These are phyloP conservation scores for Magnolia changhungtana DNA, from an alignment of 164 flowering plant species.

Conservation along the genomic window DNA sequence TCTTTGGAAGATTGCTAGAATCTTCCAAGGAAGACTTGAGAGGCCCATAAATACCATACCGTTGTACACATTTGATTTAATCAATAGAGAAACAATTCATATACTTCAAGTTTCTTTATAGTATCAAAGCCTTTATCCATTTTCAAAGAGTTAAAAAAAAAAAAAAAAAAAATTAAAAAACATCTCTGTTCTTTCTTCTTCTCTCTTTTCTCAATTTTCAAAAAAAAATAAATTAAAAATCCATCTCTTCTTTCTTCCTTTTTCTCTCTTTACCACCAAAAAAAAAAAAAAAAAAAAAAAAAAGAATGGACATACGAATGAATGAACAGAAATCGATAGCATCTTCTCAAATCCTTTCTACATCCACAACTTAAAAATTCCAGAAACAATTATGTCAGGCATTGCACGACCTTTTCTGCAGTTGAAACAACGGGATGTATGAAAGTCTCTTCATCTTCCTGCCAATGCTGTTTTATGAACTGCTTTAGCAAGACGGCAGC, in stretches of 20 bases:
- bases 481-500: conserved; percentile 93
- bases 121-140: background rate
- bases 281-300: too few relatives aligned
- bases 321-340: background rate
- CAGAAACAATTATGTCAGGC: background rate
- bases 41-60: background rate
- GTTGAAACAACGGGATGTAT: conserved; percentile 70
- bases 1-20: background rate
- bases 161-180: too few relatives aligned
- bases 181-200: background rate
- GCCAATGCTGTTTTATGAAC: conserved; percentile 87
- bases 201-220: too few relatives aligned
- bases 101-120: background rate
- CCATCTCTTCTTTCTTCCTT: too few relatives aligned
- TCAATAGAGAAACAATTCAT: too few relatives aligned
- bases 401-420: conserved; percentile 65
- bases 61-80: background rate
- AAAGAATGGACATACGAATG: background rate
- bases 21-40: background rate
- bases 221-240: too few relatives aligned
- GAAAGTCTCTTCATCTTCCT: conserved; percentile 74
- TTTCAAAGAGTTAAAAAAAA: too few relatives aligned
- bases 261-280: background rate
- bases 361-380: background rate
- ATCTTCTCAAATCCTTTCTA: background rate